Conservation (phyloP, 768 basidiomycete genomes). For the Macrocybe gigantea region DNA sequence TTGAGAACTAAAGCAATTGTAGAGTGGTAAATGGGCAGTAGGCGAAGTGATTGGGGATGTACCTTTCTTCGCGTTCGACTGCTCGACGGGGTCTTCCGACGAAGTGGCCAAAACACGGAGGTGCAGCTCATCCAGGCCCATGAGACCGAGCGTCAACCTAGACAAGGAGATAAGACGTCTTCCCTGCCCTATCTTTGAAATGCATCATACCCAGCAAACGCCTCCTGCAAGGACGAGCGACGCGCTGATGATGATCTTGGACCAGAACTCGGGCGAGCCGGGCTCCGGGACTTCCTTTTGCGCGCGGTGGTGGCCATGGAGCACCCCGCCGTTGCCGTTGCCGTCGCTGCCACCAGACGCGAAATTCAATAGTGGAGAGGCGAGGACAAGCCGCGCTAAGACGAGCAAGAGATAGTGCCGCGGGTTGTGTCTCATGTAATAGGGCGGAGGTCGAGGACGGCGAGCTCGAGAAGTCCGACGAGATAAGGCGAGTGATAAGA, state of each 20-base stretch:
- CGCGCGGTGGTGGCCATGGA: not conserved
- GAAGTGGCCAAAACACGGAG: constrained; percentile 79
- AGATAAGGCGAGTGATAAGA: too few relatives aligned
- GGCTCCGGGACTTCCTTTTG: constrained; percentile 15
- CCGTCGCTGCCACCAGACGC: constrained; percentile 3
- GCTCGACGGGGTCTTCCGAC: constrained; percentile 68
- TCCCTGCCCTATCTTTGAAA: not conserved
- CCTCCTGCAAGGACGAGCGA: constrained; percentile 80
- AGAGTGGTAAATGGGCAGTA: not conserved
- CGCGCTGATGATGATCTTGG: constrained; percentile 61
- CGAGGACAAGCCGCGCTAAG: too few relatives aligned
- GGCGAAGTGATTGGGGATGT: constrained; percentile 2
- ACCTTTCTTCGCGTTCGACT: constrained; percentile 69
- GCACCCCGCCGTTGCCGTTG: constrained; percentile 7
- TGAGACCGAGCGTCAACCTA: constrained; percentile 85
- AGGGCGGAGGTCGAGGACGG: too few relatives aligned
- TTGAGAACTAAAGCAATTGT: constrained; percentile 33
- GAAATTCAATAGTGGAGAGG: too few relatives aligned
- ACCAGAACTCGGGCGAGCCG: constrained; percentile 68
- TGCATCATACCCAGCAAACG: constrained; percentile 76
- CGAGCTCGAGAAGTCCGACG: too few relatives aligned
- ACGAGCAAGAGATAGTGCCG: too few relatives aligned
- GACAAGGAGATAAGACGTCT: not conserved
- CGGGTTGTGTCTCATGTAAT: too few relatives aligned
- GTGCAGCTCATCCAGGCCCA: constrained; percentile 92